Percentiles rank a stretch among this genome's conserved stretches.
These are phyloP conservation scores for Mortierella sp. DNA, from an alignment of 371 early-diverging fungal species.

Conservation along the genomic window DNA sequence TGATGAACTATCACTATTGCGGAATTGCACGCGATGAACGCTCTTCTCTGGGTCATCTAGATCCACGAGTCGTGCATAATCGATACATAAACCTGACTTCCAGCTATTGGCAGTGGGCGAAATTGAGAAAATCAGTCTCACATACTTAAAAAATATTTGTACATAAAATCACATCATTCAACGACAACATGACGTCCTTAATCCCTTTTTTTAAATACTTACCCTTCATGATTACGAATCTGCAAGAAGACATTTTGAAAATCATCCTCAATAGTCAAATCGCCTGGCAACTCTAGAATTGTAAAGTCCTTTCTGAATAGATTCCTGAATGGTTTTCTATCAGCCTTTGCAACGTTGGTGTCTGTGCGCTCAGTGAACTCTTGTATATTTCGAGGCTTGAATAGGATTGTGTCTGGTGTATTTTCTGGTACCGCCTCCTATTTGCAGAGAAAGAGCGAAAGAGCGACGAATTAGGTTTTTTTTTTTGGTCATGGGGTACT, in stretches of 20 bases:
- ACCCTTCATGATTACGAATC: conserved; percentile 50
- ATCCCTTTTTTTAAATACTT: background rate
- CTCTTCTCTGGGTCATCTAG: conserved; percentile 28
- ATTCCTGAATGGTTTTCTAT: conserved; percentile 35
- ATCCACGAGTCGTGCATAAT: conserved; percentile 45
- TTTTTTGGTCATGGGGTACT: no score
- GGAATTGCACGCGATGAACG: background rate
- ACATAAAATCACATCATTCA: background rate
- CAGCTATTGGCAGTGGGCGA: conserved; percentile 27
- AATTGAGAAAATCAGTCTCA: no score
- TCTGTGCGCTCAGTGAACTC: conserved; percentile 42
- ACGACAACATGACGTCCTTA: background rate
- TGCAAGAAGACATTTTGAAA: conserved; percentile 33
- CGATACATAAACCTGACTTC: conserved; percentile 48
- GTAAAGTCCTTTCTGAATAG: conserved; percentile 34
- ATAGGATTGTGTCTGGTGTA: conserved; percentile 16
- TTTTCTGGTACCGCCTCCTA: background rate
- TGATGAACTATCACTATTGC: background rate
- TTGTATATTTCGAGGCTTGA: conserved; percentile 30
- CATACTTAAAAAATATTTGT: no score
- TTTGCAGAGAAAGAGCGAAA: background rate
- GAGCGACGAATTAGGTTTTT: no score
- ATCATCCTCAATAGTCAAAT: conserved; percentile 31
- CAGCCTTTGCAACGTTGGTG: conserved; percentile 12
- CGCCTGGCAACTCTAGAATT: conserved; percentile 39